Conservation (phyloP, 371 early-diverging fungal species). For the Haplosporangium sp. region DNA sequence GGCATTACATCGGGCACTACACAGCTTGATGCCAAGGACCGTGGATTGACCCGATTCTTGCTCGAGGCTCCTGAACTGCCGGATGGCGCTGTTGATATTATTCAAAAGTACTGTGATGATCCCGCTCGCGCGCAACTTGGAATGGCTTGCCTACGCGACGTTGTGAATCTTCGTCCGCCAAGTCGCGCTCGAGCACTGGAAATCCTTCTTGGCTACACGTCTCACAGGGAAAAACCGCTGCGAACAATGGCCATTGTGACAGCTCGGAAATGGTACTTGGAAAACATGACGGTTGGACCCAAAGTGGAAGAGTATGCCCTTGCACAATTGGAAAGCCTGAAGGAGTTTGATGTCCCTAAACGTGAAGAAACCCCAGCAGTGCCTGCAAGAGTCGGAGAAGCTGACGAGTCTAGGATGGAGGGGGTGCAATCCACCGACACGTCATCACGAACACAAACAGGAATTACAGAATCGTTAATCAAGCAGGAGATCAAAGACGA, state of each 20-base stretch:
- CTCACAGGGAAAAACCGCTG: slow-evolving; percentile 32
- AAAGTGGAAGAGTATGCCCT: slow-evolving; percentile 46
- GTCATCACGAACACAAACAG: background rate
- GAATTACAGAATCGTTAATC: background rate
- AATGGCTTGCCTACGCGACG: slow-evolving; percentile 40
- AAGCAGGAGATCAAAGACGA: slow-evolving; percentile 19
- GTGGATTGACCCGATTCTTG: slow-evolving; percentile 46
- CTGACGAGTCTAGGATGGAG: slow-evolving; percentile 13
- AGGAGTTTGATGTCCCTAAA: slow-evolving; percentile 23
- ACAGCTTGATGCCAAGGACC: slow-evolving; percentile 39
- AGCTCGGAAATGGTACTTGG: slow-evolving; percentile 53
- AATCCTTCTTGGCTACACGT: slow-evolving; percentile 39
- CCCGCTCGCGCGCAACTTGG: slow-evolving; percentile 42
- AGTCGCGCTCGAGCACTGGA: slow-evolving; percentile 39
- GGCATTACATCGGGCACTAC: slow-evolving; percentile 47
- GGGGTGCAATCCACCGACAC: slow-evolving; percentile 4
- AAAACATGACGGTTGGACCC: slow-evolving; percentile 41
- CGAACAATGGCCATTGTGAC: slow-evolving; percentile 50
- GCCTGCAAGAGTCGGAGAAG: background rate
- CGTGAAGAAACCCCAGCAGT: slow-evolving; percentile 9
- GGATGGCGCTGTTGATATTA: slow-evolving; percentile 51
- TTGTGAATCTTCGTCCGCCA: slow-evolving; percentile 53
- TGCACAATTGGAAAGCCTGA: slow-evolving; percentile 33
- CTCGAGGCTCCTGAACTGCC: slow-evolving; percentile 52
- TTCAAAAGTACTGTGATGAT: slow-evolving; percentile 49